Base-by-base conservation (phyloP, 106 monocot genomes). In the Allium cepa region DNA sequence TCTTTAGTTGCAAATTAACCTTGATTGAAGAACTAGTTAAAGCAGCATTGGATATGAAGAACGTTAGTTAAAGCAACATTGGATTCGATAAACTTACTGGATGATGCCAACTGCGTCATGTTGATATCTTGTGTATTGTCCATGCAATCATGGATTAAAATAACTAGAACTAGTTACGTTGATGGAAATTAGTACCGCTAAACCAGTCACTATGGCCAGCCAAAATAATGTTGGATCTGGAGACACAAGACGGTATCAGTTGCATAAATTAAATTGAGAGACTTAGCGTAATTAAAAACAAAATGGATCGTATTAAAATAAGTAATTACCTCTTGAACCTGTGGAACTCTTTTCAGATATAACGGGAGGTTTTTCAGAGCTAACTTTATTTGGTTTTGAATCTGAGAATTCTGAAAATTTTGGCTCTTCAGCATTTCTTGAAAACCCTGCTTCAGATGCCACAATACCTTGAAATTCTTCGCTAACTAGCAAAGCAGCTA, bases 391-490 rank as follows among this genome's bases (percentile, higher is more conserved):
- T 47, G 69, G 36, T 75, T 66, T 79, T 58, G 82, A 78, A 50
- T 51, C 8, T 0, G 57, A 16, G 1, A 79, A 52, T 61, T 67
- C 77, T 22, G 62, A 26, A 56, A 61, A 76, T n/a, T 50, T 49
- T 18, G 68, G 62, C 10, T 77, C 76, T 56, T 84, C 80, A 8
- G 64, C 49, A 62, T 53, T 60, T 62, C 76, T 82, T 2, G 69
- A 26, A 60, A 49, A 73, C 70, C 79, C 80, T 12, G 76, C 69
- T 75, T 97, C 96, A 63, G 96, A 92, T 60, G 94, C 69, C 71
- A 97, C 86, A 36, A 97, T 97, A 58, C 96, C 96, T 79, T 82
- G 92, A 75, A 97, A 97, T 79, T 97, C 92, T 72, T 97, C 96
- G 71, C 96, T 97, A 7, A 97, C 79, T 74, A 97, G 88, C 79